A percentile compares a stretch with the other conserved stretches of the same genome.
Evolutionary conservation across 139 green algal species (phyloP).

Genomic region (Nannochloris sp.): DNA sequence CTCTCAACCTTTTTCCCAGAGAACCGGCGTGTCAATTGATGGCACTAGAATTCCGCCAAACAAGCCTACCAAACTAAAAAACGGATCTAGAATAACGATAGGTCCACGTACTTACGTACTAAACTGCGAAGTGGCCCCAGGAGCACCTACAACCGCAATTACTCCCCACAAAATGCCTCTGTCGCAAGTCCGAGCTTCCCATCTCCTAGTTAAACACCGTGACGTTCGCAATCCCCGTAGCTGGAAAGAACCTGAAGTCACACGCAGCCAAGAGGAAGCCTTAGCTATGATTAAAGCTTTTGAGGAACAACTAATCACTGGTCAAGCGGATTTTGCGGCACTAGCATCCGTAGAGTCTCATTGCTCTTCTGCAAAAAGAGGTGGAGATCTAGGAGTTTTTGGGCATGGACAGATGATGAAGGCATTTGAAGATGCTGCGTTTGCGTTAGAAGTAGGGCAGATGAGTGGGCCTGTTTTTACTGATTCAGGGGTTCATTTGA

Average conservation of each 20-base stretch:
- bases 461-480: slow-evolving; percentile 62
- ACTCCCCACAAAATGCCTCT: not conserved
- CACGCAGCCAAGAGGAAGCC: slow-evolving; percentile 69
- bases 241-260: slow-evolving; percentile 76
- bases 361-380: slow-evolving; percentile 59
- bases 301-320: slow-evolving; percentile 37
- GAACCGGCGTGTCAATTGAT: not conserved
- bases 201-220: slow-evolving; percentile 84
- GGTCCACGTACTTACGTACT: not conserved
- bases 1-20: no score
- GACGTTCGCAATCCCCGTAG: slow-evolving; percentile 53
- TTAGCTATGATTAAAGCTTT: slow-evolving; percentile 59
- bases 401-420: slow-evolving; percentile 78
- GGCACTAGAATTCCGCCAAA: not conserved
- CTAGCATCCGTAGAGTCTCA: slow-evolving; percentile 69
- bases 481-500: slow-evolving; percentile 79
- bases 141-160: not conserved
- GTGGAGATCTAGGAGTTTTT: slow-evolving; percentile 82
- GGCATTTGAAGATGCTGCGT: slow-evolving; percentile 64
- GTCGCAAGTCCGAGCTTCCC: slow-evolving; percentile 53
- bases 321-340: slow-evolving; percentile 49
- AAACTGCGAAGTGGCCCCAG: not conserved
- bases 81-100: not conserved
- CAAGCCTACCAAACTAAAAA: not conserved
- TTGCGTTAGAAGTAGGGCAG: slow-evolving; percentile 50